Base-by-base conservation (phyloP, 208 protist genomes). In the Crithidia expoeki region DNA sequence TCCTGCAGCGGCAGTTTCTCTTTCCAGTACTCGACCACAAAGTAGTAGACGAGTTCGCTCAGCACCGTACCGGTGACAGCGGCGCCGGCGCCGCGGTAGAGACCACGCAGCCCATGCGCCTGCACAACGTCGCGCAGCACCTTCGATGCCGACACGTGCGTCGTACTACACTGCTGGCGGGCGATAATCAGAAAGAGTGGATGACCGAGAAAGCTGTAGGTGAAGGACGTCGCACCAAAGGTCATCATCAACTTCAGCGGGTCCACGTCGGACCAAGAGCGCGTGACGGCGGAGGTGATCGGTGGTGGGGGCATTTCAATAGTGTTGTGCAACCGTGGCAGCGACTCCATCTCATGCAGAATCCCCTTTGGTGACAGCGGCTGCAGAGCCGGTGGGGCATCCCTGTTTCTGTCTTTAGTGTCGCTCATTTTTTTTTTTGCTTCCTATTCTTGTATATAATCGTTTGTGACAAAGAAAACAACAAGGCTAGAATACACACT, bases 201-300 rank as follows among this genome's bases (percentile, higher is more conserved):
- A 33, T 94, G 86, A 12, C 83, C 86, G 14, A 88, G 53, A 27
- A 92, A 66, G 63, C 84, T 84, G 72, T 90, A 90, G 27, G 70
- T 56, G 62, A 91, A 83, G 33, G 89, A 91, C 25, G 89, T 92
- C 59, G 76, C 60, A 12, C 74, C 80, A 32, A 92, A 90, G 32
- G 86, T 91, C 55, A 74, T 59, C 69, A 94, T 82, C 28, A 94
- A 67, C 67, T 76, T 79, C 38, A 75, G 50, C 14, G 64, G 82
- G 64, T 94, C 81, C 14, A 94, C 84, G 56, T 94, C 84, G 0
- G 89, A 92, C 86, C 89, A 94, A 1, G 83, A 88, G 16, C 89
- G 81, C 53, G 83, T 94, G 30, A 94, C 86, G 6, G 89, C 89
- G 2, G 84, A 90, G n/a, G 77, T 90, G 70, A 60, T 21, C 0